Evolutionary conservation across 345 rosid genomes (phyloP).

Genomic region (Eutrema heterophyllum): DNA sequence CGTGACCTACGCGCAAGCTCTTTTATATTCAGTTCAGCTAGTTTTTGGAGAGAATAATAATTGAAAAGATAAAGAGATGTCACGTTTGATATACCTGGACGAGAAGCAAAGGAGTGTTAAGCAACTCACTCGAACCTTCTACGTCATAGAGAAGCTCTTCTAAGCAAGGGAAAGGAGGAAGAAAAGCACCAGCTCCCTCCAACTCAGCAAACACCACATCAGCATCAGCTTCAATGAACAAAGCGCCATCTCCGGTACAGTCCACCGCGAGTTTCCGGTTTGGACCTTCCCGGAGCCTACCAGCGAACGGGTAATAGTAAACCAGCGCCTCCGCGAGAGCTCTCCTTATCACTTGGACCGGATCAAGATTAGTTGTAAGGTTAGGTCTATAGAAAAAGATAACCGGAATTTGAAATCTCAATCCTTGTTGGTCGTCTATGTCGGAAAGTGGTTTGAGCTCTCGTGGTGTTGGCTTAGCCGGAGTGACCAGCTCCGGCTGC

Average conservation of each 20-base stretch:
- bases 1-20: slow-evolving; percentile 32
- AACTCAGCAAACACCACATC: slow-evolving; percentile 40
- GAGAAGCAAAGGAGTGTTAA: slow-evolving; percentile 42
- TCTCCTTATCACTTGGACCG: slow-evolving; percentile 32
- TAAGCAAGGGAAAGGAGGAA: slow-evolving; percentile 48
- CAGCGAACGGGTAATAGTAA: slow-evolving; percentile 51
- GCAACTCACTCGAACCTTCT: slow-evolving; percentile 40
- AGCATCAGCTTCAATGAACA: slow-evolving; percentile 53
- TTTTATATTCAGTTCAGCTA: neutral
- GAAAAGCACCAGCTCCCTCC: slow-evolving; percentile 37
- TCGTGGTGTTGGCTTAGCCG: slow-evolving; percentile 35
- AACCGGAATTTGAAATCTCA: slow-evolving; percentile 27
- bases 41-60: neutral
- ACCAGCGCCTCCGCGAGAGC: slow-evolving; percentile 44
- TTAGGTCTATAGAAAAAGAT: slow-evolving; percentile 28
- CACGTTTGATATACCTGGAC: slow-evolving; percentile 36
- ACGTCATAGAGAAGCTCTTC: slow-evolving; percentile 54
- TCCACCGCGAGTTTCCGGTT: slow-evolving; percentile 53
- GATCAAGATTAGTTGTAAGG: slow-evolving; percentile 32
- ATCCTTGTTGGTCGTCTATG: slow-evolving; percentile 41
- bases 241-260: slow-evolving; percentile 45
- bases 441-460: slow-evolving; percentile 37
- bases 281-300: slow-evolving; percentile 41
- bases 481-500: slow-evolving; percentile 29
- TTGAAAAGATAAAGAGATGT: neutral